A percentile compares a stretch with the other conserved stretches of the same genome.
phyloP scores from a whole-genome alignment of 306 rosid species.

The Casuarina equisetifolia region DNA sequence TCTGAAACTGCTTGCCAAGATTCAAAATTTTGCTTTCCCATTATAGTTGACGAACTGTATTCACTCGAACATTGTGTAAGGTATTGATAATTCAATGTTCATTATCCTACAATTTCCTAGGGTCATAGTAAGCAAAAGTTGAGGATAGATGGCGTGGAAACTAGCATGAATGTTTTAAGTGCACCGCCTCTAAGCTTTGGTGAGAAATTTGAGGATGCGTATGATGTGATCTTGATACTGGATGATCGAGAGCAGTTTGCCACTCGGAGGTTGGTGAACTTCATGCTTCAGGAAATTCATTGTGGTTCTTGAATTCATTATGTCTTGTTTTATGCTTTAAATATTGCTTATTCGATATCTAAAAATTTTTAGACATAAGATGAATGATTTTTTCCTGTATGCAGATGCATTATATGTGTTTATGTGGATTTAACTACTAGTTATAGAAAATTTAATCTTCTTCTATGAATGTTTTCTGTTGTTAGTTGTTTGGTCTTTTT shows the following conservation, averaged over 20 bases:
- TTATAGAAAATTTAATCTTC: not conserved
- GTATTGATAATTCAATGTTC: slow-evolving; percentile 17
- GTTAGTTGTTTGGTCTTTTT: not conserved
- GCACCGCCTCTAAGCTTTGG: slow-evolving; percentile 83
- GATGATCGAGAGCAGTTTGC: slow-evolving; percentile 95
- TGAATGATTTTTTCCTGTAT: not conserved
- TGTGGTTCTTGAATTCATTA: not conserved
- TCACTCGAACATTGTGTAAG: slow-evolving; percentile 5
- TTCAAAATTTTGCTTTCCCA: not conserved
- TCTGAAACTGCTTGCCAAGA: not conserved
- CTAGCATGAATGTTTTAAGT: slow-evolving; percentile 50
- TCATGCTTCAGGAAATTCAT: slow-evolving; percentile 5
- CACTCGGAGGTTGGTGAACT: slow-evolving; percentile 70
- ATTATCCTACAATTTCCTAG: slow-evolving; percentile 36
- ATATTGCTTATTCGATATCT: not conserved
- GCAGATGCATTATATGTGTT: not conserved
- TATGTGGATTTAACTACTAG: not conserved
- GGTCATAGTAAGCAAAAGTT: slow-evolving; percentile 38
- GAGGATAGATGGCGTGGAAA: slow-evolving; percentile 34
- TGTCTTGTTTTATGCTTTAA: not conserved
- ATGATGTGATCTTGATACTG: slow-evolving; percentile 72
- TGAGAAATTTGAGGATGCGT: slow-evolving; percentile 86
- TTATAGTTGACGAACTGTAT: slow-evolving; percentile 2
- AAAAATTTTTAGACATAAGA: not conserved
- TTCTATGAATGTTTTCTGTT: not conserved